phyloP scores from a whole-genome alignment of 352 stramenopile genomes.

The Phytophthora nicotianae region DNA sequence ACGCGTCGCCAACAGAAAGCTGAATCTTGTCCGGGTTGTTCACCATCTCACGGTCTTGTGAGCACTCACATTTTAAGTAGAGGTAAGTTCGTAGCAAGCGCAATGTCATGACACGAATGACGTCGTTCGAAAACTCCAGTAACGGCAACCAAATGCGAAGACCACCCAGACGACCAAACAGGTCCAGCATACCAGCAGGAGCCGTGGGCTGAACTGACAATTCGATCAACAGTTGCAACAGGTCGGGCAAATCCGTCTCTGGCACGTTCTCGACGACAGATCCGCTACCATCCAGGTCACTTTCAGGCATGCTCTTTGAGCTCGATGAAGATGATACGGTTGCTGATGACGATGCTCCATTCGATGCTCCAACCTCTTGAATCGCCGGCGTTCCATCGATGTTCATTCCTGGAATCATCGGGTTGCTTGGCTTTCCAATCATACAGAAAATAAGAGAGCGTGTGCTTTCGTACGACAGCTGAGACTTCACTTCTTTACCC shows the following conservation, averaged over 20 bases:
- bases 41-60: conserved; percentile 62
- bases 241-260: conserved; percentile 71
- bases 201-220: conserved; percentile 75
- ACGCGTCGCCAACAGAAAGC: conserved; percentile 76
- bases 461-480: conserved; percentile 86
- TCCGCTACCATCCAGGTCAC: conserved; percentile 64
- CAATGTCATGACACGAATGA: conserved; percentile 82
- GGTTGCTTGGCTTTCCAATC: conserved; percentile 83
- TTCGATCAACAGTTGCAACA: conserved; percentile 81
- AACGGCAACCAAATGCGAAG: conserved; percentile 85
- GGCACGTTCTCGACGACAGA: conserved; percentile 78
- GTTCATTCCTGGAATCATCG: conserved; percentile 65
- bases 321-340: conserved; percentile 40
- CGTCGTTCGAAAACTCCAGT: conserved; percentile 73
- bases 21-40: conserved; percentile 77
- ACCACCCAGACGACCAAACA: conserved; percentile 77
- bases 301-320: conserved; percentile 67
- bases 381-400: conserved; percentile 62
- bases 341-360: conserved; percentile 44
- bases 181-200: conserved; percentile 67
- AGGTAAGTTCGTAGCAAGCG: conserved; percentile 81
- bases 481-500: conserved; percentile 68
- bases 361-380: conserved; percentile 50
- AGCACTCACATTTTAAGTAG: conserved; percentile 77
- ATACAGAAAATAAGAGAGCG: conserved; percentile 86